phyloP scores from a whole-genome alignment of 1,284 basidiomycete genomes.

The Cystobasidium pallidum region DNA sequence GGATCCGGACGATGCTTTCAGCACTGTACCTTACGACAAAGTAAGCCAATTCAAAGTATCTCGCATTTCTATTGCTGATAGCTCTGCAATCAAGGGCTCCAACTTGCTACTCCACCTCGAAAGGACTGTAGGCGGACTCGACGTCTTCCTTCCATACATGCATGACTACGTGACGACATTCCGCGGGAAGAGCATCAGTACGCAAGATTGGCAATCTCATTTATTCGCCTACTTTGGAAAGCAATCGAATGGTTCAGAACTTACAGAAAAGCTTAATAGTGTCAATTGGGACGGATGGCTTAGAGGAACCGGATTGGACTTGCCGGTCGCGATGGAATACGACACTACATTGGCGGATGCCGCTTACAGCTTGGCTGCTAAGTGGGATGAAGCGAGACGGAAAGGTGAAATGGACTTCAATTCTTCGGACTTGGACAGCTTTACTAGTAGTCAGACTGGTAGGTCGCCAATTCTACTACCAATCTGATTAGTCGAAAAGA shows the following conservation, averaged over 20 bases:
- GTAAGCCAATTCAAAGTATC: background rate
- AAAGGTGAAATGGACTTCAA: conserved; percentile 61
- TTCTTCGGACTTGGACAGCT: conserved; percentile 63
- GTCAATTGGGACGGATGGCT: conserved; percentile 76
- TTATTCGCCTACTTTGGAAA: conserved; percentile 73
- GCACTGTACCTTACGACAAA: conserved; percentile 47
- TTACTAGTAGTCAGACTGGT: conserved; percentile 68
- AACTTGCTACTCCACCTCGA: conserved; percentile 72
- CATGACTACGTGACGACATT: conserved; percentile 78
- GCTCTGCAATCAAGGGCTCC: conserved; percentile 58
- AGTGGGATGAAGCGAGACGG: conserved; percentile 74
- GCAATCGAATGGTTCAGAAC: conserved; percentile 65
- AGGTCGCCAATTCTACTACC: background rate
- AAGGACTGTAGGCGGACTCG: conserved; percentile 79
- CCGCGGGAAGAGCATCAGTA: conserved; percentile 81
- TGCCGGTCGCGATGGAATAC: conserved; percentile 81
- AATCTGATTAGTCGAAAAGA: conserved; percentile 12
- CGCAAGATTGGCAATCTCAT: conserved; percentile 83
- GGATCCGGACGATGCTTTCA: conserved; percentile 59
- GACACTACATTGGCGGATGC: conserved; percentile 74
- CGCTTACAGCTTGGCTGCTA: conserved; percentile 67
- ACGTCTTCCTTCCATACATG: conserved; percentile 67
- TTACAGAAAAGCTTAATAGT: conserved; percentile 76
- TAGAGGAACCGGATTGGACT: conserved; percentile 73
- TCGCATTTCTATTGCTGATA: background rate